These are phyloP conservation scores for Suillus lakei DNA, from an alignment of 768 basidiomycete species.

Conservation along the genomic window DNA sequence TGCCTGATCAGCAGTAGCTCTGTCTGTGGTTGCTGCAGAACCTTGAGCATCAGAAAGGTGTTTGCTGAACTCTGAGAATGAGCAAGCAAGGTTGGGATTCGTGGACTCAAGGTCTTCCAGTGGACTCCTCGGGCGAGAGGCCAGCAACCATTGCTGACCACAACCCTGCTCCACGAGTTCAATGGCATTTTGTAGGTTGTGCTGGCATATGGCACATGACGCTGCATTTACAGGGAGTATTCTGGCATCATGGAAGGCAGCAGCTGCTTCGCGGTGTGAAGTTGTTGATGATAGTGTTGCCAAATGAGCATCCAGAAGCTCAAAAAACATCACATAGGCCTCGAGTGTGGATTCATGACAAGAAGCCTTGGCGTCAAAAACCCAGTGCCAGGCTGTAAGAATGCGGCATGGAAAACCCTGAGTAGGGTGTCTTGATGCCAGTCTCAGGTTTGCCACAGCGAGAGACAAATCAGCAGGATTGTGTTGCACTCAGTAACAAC, in stretches of 20 bases:
- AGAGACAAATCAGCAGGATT: slow-evolving; percentile 19
- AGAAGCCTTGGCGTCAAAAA: no score
- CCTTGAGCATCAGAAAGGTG: slow-evolving; percentile 4
- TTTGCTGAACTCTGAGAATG: slow-evolving; percentile 13
- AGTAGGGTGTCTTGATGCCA: slow-evolving; percentile 19
- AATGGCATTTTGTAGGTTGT: slow-evolving; percentile 17
- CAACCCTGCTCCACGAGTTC: slow-evolving; percentile 36
- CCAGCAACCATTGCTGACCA: slow-evolving; percentile 33
- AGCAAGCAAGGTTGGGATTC: slow-evolving; percentile 8
- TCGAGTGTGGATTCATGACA: background rate
- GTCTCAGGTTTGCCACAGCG: slow-evolving; percentile 24
- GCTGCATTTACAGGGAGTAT: slow-evolving; percentile 4
- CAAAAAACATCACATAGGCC: background rate
- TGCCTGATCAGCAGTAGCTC: background rate
- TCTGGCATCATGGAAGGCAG: background rate
- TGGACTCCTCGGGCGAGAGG: slow-evolving; percentile 27
- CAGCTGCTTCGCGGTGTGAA: background rate
- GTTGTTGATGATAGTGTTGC: background rate
- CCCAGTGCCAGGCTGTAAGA: no score
- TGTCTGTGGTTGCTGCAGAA: background rate
- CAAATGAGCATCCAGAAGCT: slow-evolving; percentile 6
- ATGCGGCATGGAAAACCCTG: no score
- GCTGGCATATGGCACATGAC: slow-evolving; percentile 17
- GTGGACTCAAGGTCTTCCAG: slow-evolving; percentile 23
- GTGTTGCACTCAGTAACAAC: slow-evolving; percentile 26